Base-by-base conservation (phyloP, 2,329 filamentous ascomycete species). In the Fusarium odoratissimum region DNA sequence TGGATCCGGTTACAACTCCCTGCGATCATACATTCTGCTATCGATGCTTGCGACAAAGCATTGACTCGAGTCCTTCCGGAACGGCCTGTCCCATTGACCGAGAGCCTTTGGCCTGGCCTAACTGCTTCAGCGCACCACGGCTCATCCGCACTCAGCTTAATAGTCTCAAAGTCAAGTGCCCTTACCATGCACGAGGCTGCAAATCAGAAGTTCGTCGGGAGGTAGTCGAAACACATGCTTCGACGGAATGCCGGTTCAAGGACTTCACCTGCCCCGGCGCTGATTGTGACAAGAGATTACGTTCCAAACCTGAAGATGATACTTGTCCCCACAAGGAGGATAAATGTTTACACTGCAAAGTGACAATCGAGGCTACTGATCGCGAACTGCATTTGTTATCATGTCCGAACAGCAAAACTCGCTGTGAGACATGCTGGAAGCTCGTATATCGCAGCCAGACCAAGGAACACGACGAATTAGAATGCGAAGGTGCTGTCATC, bases 11-110 rank as follows among this genome's bases (percentile, higher is more conserved):
- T 52, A 90, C 90, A 45, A 91, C 90, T 2, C 82, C 83, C 12
- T 92, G 90, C 80, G 88, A 91, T 64, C 90, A 92, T 78, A 90
- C 89, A 17, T 92, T 92, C 77, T 92, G 90, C 75, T 85, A 86
- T 57, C 83, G 83, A 8, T 92, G 90, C 76, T 82, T 91, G 56
- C 81, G 82, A 33, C 77, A 82, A 37, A 82, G 82, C 73, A 82
- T 83, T 51, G 77, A 81, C 16, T 82, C 81, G 5, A 83, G 82
- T 46, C 82, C 82, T 11, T 81, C 82, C 3, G 81, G 82, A 9
- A 80, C 80, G 4, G 80, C 83, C 38, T 91, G 90, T 65, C 90
- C 90, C 5, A 86, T 91, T 62, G 90, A 91, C 78, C 85, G 90
- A n/a, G 83, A 83, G 19, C 80, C 82, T 16, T 56, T 83, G 12